phyloP scores from a whole-genome alignment of 495 filamentous ascomycete species.

The Podospora appendiculata region DNA sequence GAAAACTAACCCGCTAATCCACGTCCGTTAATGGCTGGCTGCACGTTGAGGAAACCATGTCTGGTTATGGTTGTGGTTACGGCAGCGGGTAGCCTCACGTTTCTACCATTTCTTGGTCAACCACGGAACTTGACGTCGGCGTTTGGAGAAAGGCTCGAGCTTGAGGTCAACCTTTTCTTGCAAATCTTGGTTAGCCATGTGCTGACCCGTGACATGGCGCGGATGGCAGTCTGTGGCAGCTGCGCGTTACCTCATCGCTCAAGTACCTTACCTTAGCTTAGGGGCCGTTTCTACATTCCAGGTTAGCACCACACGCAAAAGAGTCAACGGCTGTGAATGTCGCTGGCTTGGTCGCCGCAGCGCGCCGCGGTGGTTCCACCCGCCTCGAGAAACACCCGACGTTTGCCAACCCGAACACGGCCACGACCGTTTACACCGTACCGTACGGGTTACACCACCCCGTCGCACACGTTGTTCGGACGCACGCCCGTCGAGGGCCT shows the following conservation, averaged over 20 bases:
- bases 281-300: neutral
- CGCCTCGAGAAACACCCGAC: too few relatives aligned
- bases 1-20: too few relatives aligned
- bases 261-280: neutral
- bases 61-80: too few relatives aligned
- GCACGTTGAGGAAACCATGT: too few relatives aligned
- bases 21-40: too few relatives aligned
- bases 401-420: too few relatives aligned
- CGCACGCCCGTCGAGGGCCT: too few relatives aligned
- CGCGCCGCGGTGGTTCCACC: too few relatives aligned
- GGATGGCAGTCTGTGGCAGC: slow-evolving; percentile 7
- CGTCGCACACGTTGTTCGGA: too few relatives aligned
- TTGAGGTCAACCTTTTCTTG: slow-evolving; percentile 11
- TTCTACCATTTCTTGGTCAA: slow-evolving; percentile 1
- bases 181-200: slow-evolving; percentile 28
- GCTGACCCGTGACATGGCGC: slow-evolving; percentile 9
- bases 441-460: too few relatives aligned
- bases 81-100: neutral
- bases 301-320: neutral
- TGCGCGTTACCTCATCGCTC: neutral
- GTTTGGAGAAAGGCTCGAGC: slow-evolving; percentile 2
- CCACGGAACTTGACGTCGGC: slow-evolving; percentile 3
- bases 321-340: neutral
- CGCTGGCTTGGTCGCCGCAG: too few relatives aligned
- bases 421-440: too few relatives aligned